Base-by-base conservation (phyloP, 768 basidiomycete genomes). In the Hypholoma fasciculare region DNA sequence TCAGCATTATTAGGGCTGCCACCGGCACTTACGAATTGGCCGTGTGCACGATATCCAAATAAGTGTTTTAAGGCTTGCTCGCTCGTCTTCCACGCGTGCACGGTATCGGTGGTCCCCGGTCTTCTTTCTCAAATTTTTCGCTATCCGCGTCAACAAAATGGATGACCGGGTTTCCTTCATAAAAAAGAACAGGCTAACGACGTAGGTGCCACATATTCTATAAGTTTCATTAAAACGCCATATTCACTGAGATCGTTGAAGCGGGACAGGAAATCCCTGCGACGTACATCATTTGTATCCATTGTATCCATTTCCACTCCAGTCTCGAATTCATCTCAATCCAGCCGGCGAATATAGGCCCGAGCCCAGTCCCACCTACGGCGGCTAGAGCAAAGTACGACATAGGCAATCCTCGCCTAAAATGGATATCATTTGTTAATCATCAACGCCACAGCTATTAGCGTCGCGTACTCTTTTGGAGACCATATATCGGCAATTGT, bases 381-480 rank as follows among this genome's bases (percentile, higher is more conserved):
- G 85, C 88, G 0, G 77, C 73, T 4, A 85, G 63, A 0, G 89
- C 76, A 68, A 92, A 96, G 1, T 89, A 66, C 0, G 88, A 77
- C 90, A 94, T 93, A 0, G 91, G 91, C 1, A 88, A 64, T 1
- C 90, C 90, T 3, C 92, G 89, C 49, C 89, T 91, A 56, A 9
- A 14, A n/a, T 56, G 20, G 48, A 40, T 16, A 26, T 34, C 23
- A 14, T 51, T 38, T 49, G 11, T 37, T 40, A 14, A 39, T 11
- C 51, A 49, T 20, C 17, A 11, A 23, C 8, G 56, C 20, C 34
- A 13, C 56, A 49, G 2, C 11, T 16, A 23, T 40, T 4, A 39
- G 27, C 38, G 39, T 43, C n/a, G 64, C 78, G 61, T 61, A 88
- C 87, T 89, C 82, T 62, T 78, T 73, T 3, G 86, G 75, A 3